Percentiles rank a stretch among this genome's conserved stretches.
phyloP scores from a whole-genome alignment of 495 filamentous ascomycete species.

The Aspergillus incahuasiensis region DNA sequence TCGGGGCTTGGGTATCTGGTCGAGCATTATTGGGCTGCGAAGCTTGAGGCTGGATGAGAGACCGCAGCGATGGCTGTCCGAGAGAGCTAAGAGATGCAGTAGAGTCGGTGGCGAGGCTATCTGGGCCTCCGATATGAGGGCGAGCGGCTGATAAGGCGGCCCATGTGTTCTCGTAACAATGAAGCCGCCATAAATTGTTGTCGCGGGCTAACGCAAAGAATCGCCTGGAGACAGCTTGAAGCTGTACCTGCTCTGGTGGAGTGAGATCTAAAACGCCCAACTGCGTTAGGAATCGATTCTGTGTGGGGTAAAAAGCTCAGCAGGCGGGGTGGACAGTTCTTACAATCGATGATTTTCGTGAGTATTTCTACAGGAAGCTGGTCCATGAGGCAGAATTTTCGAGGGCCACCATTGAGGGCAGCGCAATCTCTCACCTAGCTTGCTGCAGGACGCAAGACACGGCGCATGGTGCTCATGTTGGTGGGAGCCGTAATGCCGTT shows the following conservation, averaged over 20 bases:
- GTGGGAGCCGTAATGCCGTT: constrained; percentile 14
- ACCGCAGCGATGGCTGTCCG: constrained; percentile 32
- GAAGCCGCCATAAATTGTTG: constrained; percentile 67
- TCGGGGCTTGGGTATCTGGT: constrained; percentile 16
- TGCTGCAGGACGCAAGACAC: constrained; percentile 13
- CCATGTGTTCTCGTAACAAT: constrained; percentile 68
- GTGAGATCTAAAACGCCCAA: constrained; percentile 54
- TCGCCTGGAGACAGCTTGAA: constrained; percentile 66
- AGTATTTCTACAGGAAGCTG: constrained; percentile 72
- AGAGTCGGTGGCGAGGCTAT: constrained; percentile 26
- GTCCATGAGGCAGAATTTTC: constrained; percentile 43
- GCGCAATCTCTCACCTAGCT: constrained; percentile 15
- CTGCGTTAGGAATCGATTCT: constrained; percentile 2
- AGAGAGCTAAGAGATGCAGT: constrained; percentile 31
- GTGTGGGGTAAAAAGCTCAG: constrained; percentile 24
- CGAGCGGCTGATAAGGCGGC: constrained; percentile 37
- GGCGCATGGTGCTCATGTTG: constrained; percentile 6
- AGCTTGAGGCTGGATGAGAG: constrained; percentile 32
- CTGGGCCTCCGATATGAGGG: constrained; percentile 23
- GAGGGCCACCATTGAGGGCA: constrained; percentile 33
- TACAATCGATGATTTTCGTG: constrained; percentile 70
- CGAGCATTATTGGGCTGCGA: constrained; percentile 4
- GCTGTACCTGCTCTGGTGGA: constrained; percentile 58
- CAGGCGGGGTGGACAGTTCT: constrained; percentile 28
- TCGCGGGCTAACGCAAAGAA: constrained; percentile 69